Evolutionary conservation across 768 basidiomycete genomes (phyloP), one percentile per base, ranked within the genome.

Genomic region (Gelatoporia subvermispora): DNA sequence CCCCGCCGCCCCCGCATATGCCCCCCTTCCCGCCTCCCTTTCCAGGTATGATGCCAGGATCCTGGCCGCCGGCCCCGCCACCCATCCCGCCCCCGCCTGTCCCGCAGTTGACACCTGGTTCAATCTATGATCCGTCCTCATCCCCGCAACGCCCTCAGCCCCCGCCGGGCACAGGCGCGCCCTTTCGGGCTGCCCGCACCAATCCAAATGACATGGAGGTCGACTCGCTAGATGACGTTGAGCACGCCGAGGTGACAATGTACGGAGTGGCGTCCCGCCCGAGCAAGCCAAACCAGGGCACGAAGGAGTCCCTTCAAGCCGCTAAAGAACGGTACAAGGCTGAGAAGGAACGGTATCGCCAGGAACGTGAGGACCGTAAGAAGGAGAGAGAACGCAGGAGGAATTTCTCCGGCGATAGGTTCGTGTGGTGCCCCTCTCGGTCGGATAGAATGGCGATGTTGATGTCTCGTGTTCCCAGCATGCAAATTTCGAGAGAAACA

Each of bases 341-440:
- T 1, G 77, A 82, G 64, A 90, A 90, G 59, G 85, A 86, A 56
- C 71, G 70, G 20, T 87, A 88, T 56, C 76, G 85, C 23, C 67
- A 68, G 54, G 78, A 82, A 45, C 74, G 79, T 45, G 78, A 81
- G 41, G 67, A 69, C 21, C 75, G 60, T 43, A 60, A 58, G 49
- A 53, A 51, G 36, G 35, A 49, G 25, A 47, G 48, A 25, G 40
- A 49, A 50, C 53, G 55, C 31, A 47, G 38, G 51, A 48, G 37
- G 51, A 59, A 59, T 38, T 28, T 48, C 13, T 53, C 53, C n/a
- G 50, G 51, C 17, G 56, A 60, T 38, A 57, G 49, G 57, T 49
- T 45, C 43, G 55, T 53, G 35, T 43, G 3, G 35, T 23, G 15
- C 18, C 3, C 16, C 36, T 37, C 21, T 8, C 4, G 15, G 16